Evolutionary conservation across 2,329 filamentous ascomycete species (phyloP), one percentile per base, ranked within the genome.

Genomic region (Ramichloridium luteum): DNA sequence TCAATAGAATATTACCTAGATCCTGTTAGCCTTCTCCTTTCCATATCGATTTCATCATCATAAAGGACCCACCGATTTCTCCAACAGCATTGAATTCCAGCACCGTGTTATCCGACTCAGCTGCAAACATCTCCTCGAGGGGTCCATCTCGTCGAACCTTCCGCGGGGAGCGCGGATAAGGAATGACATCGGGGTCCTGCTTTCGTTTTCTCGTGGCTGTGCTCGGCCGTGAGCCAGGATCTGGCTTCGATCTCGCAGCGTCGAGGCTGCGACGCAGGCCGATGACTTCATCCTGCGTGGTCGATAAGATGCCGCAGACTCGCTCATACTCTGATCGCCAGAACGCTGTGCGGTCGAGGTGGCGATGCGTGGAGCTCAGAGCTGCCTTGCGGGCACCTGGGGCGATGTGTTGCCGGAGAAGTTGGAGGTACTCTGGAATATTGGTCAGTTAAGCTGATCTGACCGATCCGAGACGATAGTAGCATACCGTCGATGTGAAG

Each of bases 271-370:
- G 36, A n/a, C 36, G 36, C 15, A 50, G 32, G 10, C 46, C 40
- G 17, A 45, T 26, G 13, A 31, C 30, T 29, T 46, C 37, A 6
- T 34, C 37, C 20, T 52, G 37, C n/a, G 39, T 27, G 13, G 29
- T 31, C 9, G 37, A 30, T 9, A 44, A 25, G 5, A 30, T 39
- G 4, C 30, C 37, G 17, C 43, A 41, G n/a, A 33, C 31, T 4
- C 46, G 40, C 28, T 51, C 46, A 23, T 42, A 48, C 27, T 52
- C 42, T 2, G 43, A 34, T 2, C 45, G 44, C 60, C 59, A 63
- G 34, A 54, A 62, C 3, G 52, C 41, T 8, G 56, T 54, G 10
- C 56, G 46, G 35, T 64, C 57, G 13, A 65, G 44, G 27, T 61
- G 54, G 6, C 44, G 48, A 25, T 51, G 42, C 0, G 39, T 28